Evolutionary conservation across 1,284 basidiomycete species (phyloP).

Genomic region (Moesziomyces sp.): DNA sequence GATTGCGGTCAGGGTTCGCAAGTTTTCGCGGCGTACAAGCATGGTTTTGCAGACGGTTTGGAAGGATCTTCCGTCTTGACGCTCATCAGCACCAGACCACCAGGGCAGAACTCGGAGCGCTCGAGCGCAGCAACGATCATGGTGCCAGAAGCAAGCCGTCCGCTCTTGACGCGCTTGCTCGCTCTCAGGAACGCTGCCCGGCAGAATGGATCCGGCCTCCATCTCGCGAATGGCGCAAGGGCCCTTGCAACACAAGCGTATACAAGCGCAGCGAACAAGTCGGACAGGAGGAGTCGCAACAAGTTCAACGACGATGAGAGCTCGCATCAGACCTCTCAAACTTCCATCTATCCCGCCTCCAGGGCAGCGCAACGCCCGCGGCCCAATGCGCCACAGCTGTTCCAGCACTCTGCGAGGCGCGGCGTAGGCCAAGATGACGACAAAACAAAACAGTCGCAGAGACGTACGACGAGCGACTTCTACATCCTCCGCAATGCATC

Average conservation of each 20-base stretch:
- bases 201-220: background rate
- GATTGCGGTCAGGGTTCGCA: background rate
- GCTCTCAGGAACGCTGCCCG: background rate
- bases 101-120: no score
- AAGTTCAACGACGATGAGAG: background rate
- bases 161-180: background rate
- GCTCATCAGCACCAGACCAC: no score
- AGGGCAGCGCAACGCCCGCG: constrained; percentile 27
- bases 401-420: constrained; percentile 23
- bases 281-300: background rate
- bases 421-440: background rate
- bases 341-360: constrained; percentile 37
- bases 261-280: background rate
- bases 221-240: background rate
- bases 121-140: no score
- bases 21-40: background rate
- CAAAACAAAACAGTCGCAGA: background rate
- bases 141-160: no score
- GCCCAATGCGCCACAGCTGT: constrained; percentile 36
- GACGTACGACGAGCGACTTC: constrained; percentile 11
- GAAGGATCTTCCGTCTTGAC: background rate
- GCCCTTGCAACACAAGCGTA: background rate
- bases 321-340: background rate
- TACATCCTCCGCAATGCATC: constrained; percentile 38
- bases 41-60: no score